Conservation (phyloP, 2,329 filamentous ascomycete species). For the Ophiocordyceps sinensis region DNA sequence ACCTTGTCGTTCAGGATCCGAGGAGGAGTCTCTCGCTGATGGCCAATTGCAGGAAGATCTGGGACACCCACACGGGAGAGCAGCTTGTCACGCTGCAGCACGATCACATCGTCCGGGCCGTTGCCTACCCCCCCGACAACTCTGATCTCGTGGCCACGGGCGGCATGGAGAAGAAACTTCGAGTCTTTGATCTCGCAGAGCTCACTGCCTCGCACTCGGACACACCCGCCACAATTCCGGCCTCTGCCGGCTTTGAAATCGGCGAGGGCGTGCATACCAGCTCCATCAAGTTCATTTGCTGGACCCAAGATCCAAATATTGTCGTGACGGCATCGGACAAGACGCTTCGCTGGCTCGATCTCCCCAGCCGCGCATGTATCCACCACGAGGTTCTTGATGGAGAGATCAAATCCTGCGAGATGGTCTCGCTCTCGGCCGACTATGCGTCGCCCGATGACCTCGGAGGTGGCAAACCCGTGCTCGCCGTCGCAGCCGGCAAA, state of each 20-base stretch:
- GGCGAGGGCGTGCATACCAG: slow-evolving; percentile 70
- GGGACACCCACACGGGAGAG: slow-evolving; percentile 93
- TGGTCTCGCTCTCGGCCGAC: slow-evolving; percentile 52
- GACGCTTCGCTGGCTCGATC: slow-evolving; percentile 86
- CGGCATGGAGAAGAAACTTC: slow-evolving; percentile 90
- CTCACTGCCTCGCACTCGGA: slow-evolving; percentile 27
- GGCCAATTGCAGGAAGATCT: slow-evolving; percentile 58
- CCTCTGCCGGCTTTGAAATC: slow-evolving; percentile 67
- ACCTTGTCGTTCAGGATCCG: background rate
- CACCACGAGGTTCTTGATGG: slow-evolving; percentile 68
- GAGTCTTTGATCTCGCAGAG: slow-evolving; percentile 75
- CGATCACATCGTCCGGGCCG: slow-evolving; percentile 85
- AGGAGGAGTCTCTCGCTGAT: slow-evolving; percentile 8
- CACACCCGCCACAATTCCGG: slow-evolving; percentile 32
- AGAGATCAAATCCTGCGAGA: slow-evolving; percentile 81
- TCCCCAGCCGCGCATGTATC: slow-evolving; percentile 61
- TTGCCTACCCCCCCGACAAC: slow-evolving; percentile 74
- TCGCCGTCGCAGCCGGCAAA: slow-evolving; percentile 90
- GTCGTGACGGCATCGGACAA: slow-evolving; percentile 88
- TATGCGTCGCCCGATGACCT: slow-evolving; percentile 46
- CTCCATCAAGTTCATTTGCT: slow-evolving; percentile 92
- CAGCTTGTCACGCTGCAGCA: slow-evolving; percentile 77
- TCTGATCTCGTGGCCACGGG: slow-evolving; percentile 83
- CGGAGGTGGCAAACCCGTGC: slow-evolving; percentile 52
- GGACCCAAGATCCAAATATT: slow-evolving; percentile 78